These are phyloP conservation scores for Ophiosphaerella korrae DNA, from an alignment of 2,329 filamentous ascomycete species.

Conservation along the genomic window DNA sequence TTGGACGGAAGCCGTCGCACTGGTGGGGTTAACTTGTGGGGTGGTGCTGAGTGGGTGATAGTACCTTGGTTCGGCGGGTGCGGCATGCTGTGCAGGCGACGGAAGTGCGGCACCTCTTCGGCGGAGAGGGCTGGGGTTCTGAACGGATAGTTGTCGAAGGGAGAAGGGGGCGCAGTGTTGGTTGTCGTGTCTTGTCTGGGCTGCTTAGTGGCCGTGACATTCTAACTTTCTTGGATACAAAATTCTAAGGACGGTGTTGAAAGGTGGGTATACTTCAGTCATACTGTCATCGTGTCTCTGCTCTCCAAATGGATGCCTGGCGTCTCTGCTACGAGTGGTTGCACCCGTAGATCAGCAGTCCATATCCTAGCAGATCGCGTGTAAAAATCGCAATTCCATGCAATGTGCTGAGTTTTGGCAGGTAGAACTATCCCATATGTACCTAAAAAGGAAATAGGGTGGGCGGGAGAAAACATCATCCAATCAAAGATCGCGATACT, in stretches of 20 bases:
- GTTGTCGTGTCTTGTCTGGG: constrained; percentile 4
- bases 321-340: too few species aligned
- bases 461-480: too few species aligned
- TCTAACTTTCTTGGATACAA: not conserved
- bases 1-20: constrained; percentile 22
- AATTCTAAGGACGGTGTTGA: not conserved
- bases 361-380: too few species aligned
- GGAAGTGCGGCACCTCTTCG: constrained; percentile 19
- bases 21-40: constrained; percentile 3
- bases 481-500: too few species aligned
- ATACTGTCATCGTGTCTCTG: too few species aligned
- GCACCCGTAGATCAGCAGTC: too few species aligned
- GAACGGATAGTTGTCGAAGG: constrained; percentile 13
- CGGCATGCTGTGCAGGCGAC: constrained; percentile 24
- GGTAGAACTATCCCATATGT: too few species aligned
- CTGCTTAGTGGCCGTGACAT: constrained; percentile 1
- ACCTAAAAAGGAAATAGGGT: too few species aligned
- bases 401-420: too few species aligned
- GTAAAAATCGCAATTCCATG: too few species aligned
- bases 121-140: constrained; percentile 6
- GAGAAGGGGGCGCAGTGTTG: constrained; percentile 18
- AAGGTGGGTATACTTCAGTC: too few species aligned
- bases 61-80: constrained; percentile 25
- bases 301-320: too few species aligned
- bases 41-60: not conserved